Percentiles rank a stretch among this genome's conserved stretches.
These are phyloP conservation scores for Penicillium subrubescens DNA, from an alignment of 495 filamentous ascomycete genomes.

Conservation along the genomic window DNA sequence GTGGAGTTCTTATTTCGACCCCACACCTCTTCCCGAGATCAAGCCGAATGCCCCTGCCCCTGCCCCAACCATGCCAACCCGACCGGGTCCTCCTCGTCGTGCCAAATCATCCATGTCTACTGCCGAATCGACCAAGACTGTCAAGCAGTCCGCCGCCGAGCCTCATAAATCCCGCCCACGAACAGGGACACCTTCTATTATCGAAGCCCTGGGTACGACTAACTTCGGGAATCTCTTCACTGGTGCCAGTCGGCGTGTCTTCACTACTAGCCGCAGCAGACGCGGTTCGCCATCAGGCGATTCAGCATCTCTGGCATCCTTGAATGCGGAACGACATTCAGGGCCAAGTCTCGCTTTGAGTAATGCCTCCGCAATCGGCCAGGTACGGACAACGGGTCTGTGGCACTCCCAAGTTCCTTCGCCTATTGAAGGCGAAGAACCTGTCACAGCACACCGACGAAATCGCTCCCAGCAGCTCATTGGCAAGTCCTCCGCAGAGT, in stretches of 20 bases:
- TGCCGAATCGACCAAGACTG: constrained; percentile 61
- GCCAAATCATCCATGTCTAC: constrained; percentile 62
- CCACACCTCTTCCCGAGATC: constrained; percentile 23
- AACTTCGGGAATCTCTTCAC: constrained; percentile 59
- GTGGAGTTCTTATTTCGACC: constrained; percentile 45
- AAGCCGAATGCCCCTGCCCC: constrained; percentile 35
- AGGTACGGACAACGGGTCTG: constrained; percentile 53
- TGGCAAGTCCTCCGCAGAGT: constrained; percentile 43
- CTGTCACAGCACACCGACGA: constrained; percentile 25
- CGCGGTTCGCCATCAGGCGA: constrained; percentile 60
- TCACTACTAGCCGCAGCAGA: constrained; percentile 49
- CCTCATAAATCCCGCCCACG: constrained; percentile 38
- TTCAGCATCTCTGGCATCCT: constrained; percentile 51
- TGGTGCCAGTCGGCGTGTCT: constrained; percentile 53
- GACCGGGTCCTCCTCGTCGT: constrained; percentile 51
- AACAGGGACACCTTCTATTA: constrained; percentile 44
- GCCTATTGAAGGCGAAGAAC: constrained; percentile 17
- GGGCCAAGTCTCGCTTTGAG: constrained; percentile 65
- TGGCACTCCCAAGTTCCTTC: constrained; percentile 37
- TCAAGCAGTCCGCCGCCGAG: constrained; percentile 47
- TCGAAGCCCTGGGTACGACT: constrained; percentile 51
- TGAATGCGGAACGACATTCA: constrained; percentile 62
- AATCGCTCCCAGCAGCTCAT: constrained; percentile 12
- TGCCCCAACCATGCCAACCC: constrained; percentile 37
- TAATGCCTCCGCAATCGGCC: constrained; percentile 63